Evolutionary conservation across 495 filamentous ascomycete genomes (phyloP).

Genomic region (Penicillium flavigenum): DNA sequence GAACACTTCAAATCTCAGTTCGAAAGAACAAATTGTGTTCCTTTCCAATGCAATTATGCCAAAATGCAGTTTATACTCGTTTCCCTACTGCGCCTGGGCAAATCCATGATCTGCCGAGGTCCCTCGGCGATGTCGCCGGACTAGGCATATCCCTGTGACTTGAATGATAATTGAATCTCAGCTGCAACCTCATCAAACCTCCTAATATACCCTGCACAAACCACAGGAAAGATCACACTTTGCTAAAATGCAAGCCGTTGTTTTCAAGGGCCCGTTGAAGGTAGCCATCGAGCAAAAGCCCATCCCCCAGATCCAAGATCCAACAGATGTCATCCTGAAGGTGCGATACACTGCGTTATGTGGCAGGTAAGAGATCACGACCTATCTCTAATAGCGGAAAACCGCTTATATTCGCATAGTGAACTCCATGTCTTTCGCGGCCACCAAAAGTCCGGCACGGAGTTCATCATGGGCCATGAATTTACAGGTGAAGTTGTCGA

Average conservation of each 20-base stretch:
- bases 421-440: constrained; percentile 34
- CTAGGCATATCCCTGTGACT: constrained; percentile 1
- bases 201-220: not conserved
- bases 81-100: not conserved
- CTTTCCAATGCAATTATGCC: not conserved
- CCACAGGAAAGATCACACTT: not conserved
- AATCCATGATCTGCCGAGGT: constrained; percentile 1
- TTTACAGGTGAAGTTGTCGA: constrained; percentile 29
- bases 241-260: constrained; percentile 33
- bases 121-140: constrained; percentile 2
- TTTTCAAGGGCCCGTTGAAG: constrained; percentile 38
- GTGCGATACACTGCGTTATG: constrained; percentile 82
- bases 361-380: constrained; percentile 62
- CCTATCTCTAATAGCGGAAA: not conserved
- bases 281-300: constrained; percentile 46
- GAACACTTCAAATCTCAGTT: not conserved
- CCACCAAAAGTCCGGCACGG: constrained; percentile 50
- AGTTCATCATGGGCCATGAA: constrained; percentile 60
- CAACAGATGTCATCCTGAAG: constrained; percentile 78
- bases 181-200: not conserved
- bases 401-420: constrained; percentile 6
- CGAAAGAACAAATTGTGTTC: fast-evolving
- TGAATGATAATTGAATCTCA: not conserved
- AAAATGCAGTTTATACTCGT: not conserved
- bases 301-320: constrained; percentile 57